These are phyloP conservation scores for Glycyrrhiza uralensis DNA, from an alignment of 306 rosid species.

Conservation along the genomic window DNA sequence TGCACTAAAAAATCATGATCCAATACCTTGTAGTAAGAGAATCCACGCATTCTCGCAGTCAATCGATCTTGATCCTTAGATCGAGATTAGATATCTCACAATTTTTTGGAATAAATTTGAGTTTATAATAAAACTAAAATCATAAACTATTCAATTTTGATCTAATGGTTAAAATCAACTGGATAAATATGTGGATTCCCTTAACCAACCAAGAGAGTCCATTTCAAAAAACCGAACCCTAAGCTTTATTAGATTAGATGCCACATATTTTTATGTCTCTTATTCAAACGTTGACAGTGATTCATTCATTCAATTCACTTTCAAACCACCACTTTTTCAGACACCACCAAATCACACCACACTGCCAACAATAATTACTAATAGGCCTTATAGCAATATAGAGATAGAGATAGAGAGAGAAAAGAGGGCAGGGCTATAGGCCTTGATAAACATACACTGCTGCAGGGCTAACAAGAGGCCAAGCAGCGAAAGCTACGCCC, in stretches of 20 bases:
- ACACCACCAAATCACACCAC: slow-evolving; percentile 69
- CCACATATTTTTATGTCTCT: slow-evolving; percentile 22
- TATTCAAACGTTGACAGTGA: slow-evolving; percentile 57
- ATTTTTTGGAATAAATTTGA: no score
- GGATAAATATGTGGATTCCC: no score
- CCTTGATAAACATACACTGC: neutral
- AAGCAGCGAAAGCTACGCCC: slow-evolving; percentile 35
- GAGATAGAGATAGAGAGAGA: slow-evolving; percentile 4
- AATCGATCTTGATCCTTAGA: no score
- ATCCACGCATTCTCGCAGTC: no score
- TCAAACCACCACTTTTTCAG: slow-evolving; percentile 72
- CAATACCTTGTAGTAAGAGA: no score
- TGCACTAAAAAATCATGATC: no score
- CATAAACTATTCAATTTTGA: no score
- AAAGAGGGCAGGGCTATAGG: slow-evolving; percentile 16
- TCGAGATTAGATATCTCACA: no score
- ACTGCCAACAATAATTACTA: slow-evolving; percentile 50
- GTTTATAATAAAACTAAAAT: no score
- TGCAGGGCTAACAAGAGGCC: slow-evolving; percentile 47
- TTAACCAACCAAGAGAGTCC: no score
- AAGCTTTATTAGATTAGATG: slow-evolving; percentile 26
- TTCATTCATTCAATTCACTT: slow-evolving; percentile 63
- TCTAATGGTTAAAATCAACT: no score
- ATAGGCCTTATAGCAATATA: neutral
- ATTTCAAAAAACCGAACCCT: slow-evolving; percentile 29